Percentiles rank a stretch among this genome's conserved stretches.
Evolutionary conservation across 2,329 filamentous ascomycete genomes (phyloP).

Genomic region (Epichloe aotearoae): DNA sequence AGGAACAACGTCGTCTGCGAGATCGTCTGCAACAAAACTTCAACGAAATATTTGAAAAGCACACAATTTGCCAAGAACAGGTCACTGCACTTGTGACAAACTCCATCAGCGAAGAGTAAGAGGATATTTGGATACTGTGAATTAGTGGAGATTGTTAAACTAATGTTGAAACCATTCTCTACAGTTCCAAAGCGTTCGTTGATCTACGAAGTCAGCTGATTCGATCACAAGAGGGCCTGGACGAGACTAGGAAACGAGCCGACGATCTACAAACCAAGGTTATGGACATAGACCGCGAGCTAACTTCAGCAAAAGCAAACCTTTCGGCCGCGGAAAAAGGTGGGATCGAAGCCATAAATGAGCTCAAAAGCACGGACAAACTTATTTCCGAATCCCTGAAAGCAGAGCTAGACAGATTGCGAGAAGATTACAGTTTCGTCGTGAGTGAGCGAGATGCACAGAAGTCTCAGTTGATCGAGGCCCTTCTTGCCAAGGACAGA

Average conservation of each 20-base stretch:
- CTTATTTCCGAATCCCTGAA: conserved; percentile 45
- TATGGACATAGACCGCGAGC: conserved; percentile 41
- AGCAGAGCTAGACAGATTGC: conserved; percentile 42
- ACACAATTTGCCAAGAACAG: conserved; percentile 43
- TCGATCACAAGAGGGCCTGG: conserved; percentile 33
- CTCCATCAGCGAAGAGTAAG: conserved; percentile 40
- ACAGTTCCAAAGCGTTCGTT: conserved; percentile 39
- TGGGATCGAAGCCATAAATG: conserved; percentile 39
- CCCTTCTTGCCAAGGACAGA: conserved; percentile 47
- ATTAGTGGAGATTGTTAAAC: neutral
- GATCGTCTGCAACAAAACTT: conserved; percentile 40
- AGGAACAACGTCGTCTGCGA: conserved; percentile 36
- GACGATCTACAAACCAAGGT: conserved; percentile 34
- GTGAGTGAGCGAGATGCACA: conserved; percentile 41
- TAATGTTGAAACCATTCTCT: conserved; percentile 24
- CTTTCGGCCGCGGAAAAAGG: conserved; percentile 41
- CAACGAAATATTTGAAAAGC: conserved; percentile 45
- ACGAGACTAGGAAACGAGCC: conserved; percentile 27
- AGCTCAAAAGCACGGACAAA: conserved; percentile 46
- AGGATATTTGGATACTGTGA: conserved; percentile 19
- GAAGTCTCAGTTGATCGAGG: conserved; percentile 46
- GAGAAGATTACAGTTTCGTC: conserved; percentile 35
- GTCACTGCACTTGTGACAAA: conserved; percentile 40
- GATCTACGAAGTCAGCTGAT: conserved; percentile 36
- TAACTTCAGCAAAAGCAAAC: conserved; percentile 38